phyloP scores from a whole-genome alignment of 2,329 filamentous ascomycete genomes.

The Apiospora kogelbergensis region DNA sequence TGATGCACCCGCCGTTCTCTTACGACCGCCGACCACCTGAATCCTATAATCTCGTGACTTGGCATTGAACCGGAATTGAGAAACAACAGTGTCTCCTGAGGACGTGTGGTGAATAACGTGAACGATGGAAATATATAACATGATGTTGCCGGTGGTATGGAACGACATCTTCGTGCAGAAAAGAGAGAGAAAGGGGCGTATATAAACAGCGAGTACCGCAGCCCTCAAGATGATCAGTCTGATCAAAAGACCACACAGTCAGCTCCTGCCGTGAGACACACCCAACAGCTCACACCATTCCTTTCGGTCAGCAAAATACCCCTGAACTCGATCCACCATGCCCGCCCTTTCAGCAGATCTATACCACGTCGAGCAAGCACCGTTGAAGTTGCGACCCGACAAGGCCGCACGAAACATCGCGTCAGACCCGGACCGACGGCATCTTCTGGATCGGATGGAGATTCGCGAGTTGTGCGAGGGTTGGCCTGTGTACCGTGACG shows the following conservation, averaged over 20 bases:
- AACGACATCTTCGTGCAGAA: not conserved
- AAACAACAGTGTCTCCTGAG: not conserved
- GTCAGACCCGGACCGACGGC: not conserved
- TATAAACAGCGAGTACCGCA: not conserved
- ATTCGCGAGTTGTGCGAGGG: not conserved
- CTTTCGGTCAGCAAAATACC: not conserved
- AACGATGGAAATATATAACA: not conserved
- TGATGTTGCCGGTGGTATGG: not conserved
- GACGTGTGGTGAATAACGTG: not conserved
- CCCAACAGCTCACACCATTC: not conserved
- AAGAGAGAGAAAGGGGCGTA: not conserved
- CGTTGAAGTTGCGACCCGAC: not conserved
- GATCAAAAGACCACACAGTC: not conserved
- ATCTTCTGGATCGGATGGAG: not conserved
- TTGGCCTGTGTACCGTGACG: conserved; percentile 30
- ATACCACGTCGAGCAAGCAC: not conserved
- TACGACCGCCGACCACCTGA: not conserved
- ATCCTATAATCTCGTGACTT: not conserved
- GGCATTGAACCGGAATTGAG: not conserved
- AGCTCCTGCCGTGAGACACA: not conserved
- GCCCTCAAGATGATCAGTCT: not conserved
- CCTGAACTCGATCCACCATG: not conserved
- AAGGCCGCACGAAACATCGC: not conserved
- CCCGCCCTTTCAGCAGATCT: not conserved
- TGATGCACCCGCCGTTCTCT: not conserved